Evolutionary conservation across 768 basidiomycete species (phyloP), one percentile per base, ranked within the genome.

Genomic region (Leucocoprinus sp.): DNA sequence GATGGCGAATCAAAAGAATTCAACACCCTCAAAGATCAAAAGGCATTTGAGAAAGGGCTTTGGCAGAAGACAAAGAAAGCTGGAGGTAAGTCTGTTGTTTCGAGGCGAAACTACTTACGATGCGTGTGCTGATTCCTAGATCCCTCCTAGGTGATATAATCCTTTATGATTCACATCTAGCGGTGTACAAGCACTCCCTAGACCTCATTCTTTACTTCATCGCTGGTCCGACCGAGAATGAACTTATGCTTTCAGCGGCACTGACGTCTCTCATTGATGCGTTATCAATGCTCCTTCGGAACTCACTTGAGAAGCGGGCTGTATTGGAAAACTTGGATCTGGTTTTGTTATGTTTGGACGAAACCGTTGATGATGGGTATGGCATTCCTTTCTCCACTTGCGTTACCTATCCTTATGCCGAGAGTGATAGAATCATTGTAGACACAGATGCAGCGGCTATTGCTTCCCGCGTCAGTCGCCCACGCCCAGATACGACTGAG

Each of bases 331-430:
- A 92, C 64, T 66, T 98, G 38, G 96, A 98, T 64, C 58, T 98
- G 44, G 89, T 96, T 8, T 62, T 98, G 42, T 67, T 99, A 18
- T 93, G 93, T 56, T 67, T 97, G 41, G 96, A 98, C 64, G 96
- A 99, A 69, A 95, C 92, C 2, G 82, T 98, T 48, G 96, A 99
- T 63, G 93, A 99, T 59, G 96, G 96, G 95, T 97, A 62, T 55
- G 82, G 72, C 23, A 33, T 29, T 35, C 36, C 43, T 22, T 39
- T 37, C 24, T 21, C n/a, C 15, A 29, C 12, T 18, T 40, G 1
- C 12, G 8, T 26, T 9, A 37, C 28, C 5, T 35, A 33, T n/a
- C 21, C 37, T 41, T 23, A 37, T 46, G 37, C 43, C 40, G 22
- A 23, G 18, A 22, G 22, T 22, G 18, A 37, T 39, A 97, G 95